Base-by-base conservation (phyloP, 2,329 filamentous ascomycete genomes). In the Colletotrichum lupini region DNA sequence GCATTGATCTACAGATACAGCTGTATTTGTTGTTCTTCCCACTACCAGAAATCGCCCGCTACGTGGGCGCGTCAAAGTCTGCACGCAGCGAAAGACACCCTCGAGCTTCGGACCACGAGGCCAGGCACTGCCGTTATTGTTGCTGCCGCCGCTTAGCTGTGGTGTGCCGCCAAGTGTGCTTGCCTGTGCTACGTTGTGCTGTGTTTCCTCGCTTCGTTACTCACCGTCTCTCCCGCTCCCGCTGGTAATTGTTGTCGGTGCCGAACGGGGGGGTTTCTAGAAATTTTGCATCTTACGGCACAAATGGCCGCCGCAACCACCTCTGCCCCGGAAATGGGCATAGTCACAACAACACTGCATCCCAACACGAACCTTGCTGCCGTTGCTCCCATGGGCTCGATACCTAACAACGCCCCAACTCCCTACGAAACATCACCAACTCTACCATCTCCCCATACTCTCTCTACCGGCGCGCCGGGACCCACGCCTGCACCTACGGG, bases 391-490 rank as follows among this genome's bases (percentile, higher is more conserved):
- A 61, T 70, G 66, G 60, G 55, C 19, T 49, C 67, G 55, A 65
- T 70, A 30, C 60, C 67, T 42, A 52, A 42, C 22, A 52, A 42
- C 9, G 60, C 14, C 22, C 19, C 42, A 19, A 52, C 42, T 37
- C 67, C 67, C 26, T 73, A 65, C 49, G 70, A 73, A 42, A 73
- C 67, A n/a, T 70, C 70, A 19, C 67, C 70, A 28, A 55, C 70
- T 70, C 70, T 61, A 52, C 67, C 67, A n/a, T 49, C 67, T 37
- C 67, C 68, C 30, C 70, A 65, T 52, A 61, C 55, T 55, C 70
- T 73, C 37, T 32, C 49, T 37, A 37, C 62, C 56, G 56, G 70
- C 55, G 11, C 59, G 11, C 37, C 63, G 30, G 63, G 42, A 58
- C 63, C 63, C 24, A 49, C 63, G 63, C 53, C 49, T 49, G 32